Evolutionary conservation across 2,329 filamentous ascomycete genomes (phyloP).

Genomic region (Xylariaceae sp.): DNA sequence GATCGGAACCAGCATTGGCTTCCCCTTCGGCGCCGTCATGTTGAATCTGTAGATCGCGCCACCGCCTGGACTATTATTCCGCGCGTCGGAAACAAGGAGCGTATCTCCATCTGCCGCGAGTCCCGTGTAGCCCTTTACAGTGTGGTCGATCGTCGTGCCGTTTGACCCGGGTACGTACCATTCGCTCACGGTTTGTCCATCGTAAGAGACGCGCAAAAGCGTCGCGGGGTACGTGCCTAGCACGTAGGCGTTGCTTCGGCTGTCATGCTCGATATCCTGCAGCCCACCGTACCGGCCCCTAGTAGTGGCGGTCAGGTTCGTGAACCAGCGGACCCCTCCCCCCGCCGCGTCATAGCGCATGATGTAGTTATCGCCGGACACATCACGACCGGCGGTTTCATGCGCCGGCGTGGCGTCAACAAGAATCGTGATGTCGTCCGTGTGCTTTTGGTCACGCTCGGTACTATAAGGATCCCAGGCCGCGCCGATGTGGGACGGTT

Average conservation of each 20-base stretch:
- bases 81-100: constrained; percentile 43
- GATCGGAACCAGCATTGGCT: constrained; percentile 35
- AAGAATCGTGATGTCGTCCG: constrained; percentile 43
- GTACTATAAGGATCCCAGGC: constrained; percentile 41
- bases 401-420: constrained; percentile 46
- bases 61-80: constrained; percentile 30
- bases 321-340: constrained; percentile 39
- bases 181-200: constrained; percentile 37
- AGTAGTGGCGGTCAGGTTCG: constrained; percentile 43
- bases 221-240: constrained; percentile 48
- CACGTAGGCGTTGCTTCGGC: constrained; percentile 45
- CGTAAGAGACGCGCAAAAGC: constrained; percentile 43
- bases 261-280: constrained; percentile 49
- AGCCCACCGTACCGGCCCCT: constrained; percentile 45
- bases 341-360: constrained; percentile 44
- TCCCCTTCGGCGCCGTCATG: constrained; percentile 33
- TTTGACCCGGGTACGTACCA: constrained; percentile 43
- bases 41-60: constrained; percentile 47
- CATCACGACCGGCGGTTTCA: constrained; percentile 44
- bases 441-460: neutral
- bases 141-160: constrained; percentile 32
- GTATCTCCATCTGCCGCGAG: constrained; percentile 37
- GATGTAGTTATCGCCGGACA: constrained; percentile 47
- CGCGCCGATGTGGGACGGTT: constrained; percentile 44
- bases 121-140: constrained; percentile 37